Evolutionary conservation across 768 basidiomycete species (phyloP), one percentile per base, ranked within the genome.

Genomic region (Postia placenta): DNA sequence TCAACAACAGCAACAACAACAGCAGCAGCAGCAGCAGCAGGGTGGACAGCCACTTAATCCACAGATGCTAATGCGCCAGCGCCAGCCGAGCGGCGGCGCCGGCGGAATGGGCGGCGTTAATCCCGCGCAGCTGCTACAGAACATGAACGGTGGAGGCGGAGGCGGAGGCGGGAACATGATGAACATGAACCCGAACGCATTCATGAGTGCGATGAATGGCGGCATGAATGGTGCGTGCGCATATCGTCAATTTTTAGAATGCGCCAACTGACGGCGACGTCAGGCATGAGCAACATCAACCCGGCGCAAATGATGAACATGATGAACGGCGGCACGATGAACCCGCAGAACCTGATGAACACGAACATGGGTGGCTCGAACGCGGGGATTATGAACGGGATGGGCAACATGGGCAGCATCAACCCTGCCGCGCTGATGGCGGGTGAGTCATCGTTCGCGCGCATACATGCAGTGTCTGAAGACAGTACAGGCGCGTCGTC

Each of bases 181-280:
- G 49, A 41, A 38, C 37, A 52, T 52, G 28, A 46, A 47, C 14
- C 63, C 65, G 58, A 59, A 56, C 46, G 61, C 66, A 47, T 57
- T 60, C n/a, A 42, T 50, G 55, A 49, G 52, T 26, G 41, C 37
- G 26, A 35, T 39, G 30, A 41, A 41, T 17, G 39, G 48, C 35
- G 41, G 45, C 17, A 35, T 39, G 30, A 41, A 41, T 17, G 39
- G 48, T 42, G 24, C 41, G 25, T 35, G 15, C 17, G 20, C 24
- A n/a, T n/a, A n/a, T n/a, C n/a, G n/a, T n/a, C 33, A 20, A 11
- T 27, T 11, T 24, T 11, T 36, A 19, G 38, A 5, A n/a, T 9
- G 47, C 22, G 26, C 40, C 17, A 20, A 27, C 39, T 42, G 6
- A 5, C 7, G 40, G 11, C 14, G 19, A 38, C 38, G 27, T 23